Evolutionary conservation across 148 eudicot species (phyloP), one percentile per base, ranked within the genome.

Genomic region (Camellia sinensis): DNA sequence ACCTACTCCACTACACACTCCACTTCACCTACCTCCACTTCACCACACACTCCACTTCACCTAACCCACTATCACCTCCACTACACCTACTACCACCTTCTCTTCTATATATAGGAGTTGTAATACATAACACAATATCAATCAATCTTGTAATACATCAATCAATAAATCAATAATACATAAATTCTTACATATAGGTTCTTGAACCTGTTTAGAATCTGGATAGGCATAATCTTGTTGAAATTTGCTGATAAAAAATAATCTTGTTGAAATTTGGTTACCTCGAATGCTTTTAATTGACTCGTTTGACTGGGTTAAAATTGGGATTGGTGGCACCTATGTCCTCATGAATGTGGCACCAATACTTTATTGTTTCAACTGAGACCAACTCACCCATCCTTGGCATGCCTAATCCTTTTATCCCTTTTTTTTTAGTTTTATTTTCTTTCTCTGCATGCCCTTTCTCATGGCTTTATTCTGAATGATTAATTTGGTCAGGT

Each of bases 401-500:
- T 29, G 41, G 67, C 67, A 29, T 69, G 19, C 73, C 3, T 19
- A 69, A 13, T 43, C 53, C 52, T 45, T 69, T 17, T 12, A 37
- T 37, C 66, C 43, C 67, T 46, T 43, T 52, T 14, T 65, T 17
- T 73, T 75, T 18, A 29, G 48, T 37, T 13, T 67, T 78, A 3
- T 14, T 44, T 59, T 59, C 5, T 44, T n/a, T 29, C 11, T 67
- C 7, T 56, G 37, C 37, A 29, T 29, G 37, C 37, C 54, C 40
- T 29, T 13, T 46, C 43, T 18, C 7, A 75, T 10, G 12, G 44
- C 68, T 48, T 61, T 4, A 5, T 43, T 29, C 53, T 50, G 40
- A 62, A 41, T 12, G 14, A 45, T 63, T 65, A 67, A 15, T 17
- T 83, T 65, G 60, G 59, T n/a, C 76, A 87, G 86, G 80, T 71